These are phyloP conservation scores for Tolypocladium capitatum DNA, from an alignment of 2,329 filamentous ascomycete species.

Conservation along the genomic window DNA sequence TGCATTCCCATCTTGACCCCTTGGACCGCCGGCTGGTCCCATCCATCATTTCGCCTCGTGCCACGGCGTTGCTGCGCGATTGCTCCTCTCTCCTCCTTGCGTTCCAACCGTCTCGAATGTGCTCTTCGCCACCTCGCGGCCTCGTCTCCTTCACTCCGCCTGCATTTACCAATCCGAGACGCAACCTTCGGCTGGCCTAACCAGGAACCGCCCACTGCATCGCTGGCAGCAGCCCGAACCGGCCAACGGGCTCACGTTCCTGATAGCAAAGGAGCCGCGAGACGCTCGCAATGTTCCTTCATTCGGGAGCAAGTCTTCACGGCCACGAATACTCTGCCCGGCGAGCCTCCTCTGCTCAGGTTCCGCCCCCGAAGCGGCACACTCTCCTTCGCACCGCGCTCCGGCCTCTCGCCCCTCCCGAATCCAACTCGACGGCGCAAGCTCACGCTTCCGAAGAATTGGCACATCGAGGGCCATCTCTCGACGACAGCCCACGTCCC, in stretches of 20 bases:
- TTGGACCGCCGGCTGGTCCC: neutral
- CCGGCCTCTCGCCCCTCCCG: conserved; percentile 18
- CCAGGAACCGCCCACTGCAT: neutral
- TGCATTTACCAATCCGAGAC: neutral
- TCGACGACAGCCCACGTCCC: neutral
- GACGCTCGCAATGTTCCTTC: conserved; percentile 37
- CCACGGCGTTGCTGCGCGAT: neutral
- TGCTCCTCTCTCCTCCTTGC: neutral
- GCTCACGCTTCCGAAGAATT: neutral
- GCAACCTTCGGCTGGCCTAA: neutral
- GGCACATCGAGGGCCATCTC: conserved; percentile 1
- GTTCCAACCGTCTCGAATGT: neutral
- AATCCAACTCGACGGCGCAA: conserved; percentile 6
- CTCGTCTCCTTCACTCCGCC: neutral
- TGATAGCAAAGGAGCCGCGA: neutral
- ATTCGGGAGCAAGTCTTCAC: conserved; percentile 45
- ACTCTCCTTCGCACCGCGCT: conserved; percentile 30
- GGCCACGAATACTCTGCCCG: conserved; percentile 43
- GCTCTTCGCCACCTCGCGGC: neutral
- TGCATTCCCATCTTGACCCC: neutral
- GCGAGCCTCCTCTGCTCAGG: conserved; percentile 12
- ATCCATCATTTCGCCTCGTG: neutral
- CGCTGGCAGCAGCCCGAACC: neutral
- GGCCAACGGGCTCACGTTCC: neutral
- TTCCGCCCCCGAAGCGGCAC: conserved; percentile 21